A percentile compares a stretch with the other conserved stretches of the same genome.
Conservation (phyloP, 1,284 basidiomycete species). For the Malassezia dermatis region DNA sequence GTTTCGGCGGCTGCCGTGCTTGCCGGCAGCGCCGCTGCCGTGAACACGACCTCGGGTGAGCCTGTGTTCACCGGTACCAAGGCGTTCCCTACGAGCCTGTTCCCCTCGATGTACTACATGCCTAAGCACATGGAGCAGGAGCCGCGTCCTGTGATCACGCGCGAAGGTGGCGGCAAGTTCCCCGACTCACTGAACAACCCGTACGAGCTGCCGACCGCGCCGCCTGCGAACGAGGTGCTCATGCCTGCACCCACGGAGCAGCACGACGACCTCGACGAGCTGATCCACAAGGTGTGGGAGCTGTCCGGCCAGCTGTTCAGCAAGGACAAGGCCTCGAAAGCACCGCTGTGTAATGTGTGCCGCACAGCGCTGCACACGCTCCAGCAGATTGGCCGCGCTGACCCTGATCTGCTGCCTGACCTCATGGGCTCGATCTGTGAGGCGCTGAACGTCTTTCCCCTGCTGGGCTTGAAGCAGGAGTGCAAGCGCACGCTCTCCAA, state of each 20-base stretch:
- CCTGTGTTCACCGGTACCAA: constrained; percentile 35
- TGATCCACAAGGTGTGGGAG: constrained; percentile 5
- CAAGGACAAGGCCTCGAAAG: constrained; percentile 34
- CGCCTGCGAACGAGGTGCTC: constrained; percentile 9
- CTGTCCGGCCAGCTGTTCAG: constrained; percentile 52
- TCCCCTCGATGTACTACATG: constrained; percentile 27
- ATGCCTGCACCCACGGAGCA: constrained; percentile 4
- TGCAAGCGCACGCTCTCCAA: constrained; percentile 53
- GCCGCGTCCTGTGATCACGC: constrained; percentile 32
- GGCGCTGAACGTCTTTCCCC: constrained; percentile 48
- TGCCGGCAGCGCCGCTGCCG: not conserved
- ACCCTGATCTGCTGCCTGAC: constrained; percentile 57
- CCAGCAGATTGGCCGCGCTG: constrained; percentile 60
- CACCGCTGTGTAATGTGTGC: constrained; percentile 57
- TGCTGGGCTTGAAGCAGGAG: constrained; percentile 49
- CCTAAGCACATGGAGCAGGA: constrained; percentile 27
- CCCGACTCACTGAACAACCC: constrained; percentile 57
- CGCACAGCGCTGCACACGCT: constrained; percentile 57
- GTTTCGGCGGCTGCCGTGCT: not conserved
- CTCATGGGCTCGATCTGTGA: constrained; percentile 59
- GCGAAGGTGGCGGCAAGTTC: constrained; percentile 27
- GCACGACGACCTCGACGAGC: constrained; percentile 1
- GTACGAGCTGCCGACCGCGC: constrained; percentile 53
- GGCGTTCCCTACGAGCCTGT: constrained; percentile 43
- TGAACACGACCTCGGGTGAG: constrained; percentile 16